These are phyloP conservation scores for Epithele typhae DNA, from an alignment of 768 basidiomycete genomes.

Conservation along the genomic window DNA sequence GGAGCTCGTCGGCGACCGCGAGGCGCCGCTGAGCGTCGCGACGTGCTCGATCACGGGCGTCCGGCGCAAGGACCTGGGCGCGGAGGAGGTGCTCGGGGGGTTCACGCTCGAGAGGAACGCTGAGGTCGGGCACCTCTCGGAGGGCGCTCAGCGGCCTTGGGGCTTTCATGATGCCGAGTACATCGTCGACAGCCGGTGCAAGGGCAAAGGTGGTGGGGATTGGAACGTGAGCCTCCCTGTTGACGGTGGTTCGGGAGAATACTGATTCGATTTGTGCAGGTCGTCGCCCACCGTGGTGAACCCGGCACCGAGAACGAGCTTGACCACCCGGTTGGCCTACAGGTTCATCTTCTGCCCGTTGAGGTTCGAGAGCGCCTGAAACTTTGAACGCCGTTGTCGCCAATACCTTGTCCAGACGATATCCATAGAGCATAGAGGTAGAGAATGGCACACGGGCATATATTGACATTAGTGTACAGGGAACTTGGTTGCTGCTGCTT, in stretches of 20 bases:
- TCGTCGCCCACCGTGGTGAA: conserved; percentile 64
- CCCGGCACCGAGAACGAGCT: conserved; percentile 60
- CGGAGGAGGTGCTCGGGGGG: conserved; percentile 29
- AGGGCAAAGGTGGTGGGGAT: no score
- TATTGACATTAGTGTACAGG: no score
- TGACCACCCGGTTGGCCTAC: conserved; percentile 55
- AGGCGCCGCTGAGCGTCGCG: conserved; percentile 57
- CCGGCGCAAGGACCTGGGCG: conserved; percentile 31
- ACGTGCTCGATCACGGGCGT: conserved; percentile 71
- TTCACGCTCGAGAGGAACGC: conserved; percentile 49
- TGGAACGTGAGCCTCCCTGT: neutral
- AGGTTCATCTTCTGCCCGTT: conserved; percentile 24
- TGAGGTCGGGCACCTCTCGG: conserved; percentile 54
- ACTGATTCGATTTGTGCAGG: conserved; percentile 33
- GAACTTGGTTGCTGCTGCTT: no score
- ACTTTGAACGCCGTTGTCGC: neutral
- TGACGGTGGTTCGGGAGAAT: neutral
- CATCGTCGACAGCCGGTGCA: conserved; percentile 55
- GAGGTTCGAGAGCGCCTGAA: neutral
- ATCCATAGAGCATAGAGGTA: no score
- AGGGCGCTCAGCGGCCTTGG: conserved; percentile 67
- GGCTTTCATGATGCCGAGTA: conserved; percentile 68
- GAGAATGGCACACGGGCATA: no score
- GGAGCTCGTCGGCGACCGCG: conserved; percentile 49
- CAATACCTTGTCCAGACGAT: no score